phyloP scores from a whole-genome alignment of 2,329 filamentous ascomycete genomes.

The Calonectria leucothoes region DNA sequence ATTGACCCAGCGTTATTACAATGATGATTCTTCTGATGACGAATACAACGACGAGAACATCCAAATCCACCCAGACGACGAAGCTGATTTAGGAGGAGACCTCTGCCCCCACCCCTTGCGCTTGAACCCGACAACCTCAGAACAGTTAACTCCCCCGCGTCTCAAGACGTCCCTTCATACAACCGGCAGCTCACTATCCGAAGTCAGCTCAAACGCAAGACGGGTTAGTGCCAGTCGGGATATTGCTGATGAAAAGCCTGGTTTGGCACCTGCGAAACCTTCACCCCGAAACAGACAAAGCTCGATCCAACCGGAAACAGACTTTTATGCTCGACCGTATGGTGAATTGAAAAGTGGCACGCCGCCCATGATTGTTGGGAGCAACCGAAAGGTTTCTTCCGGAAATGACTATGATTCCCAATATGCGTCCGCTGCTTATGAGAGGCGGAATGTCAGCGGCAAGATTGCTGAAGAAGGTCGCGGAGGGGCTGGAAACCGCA shows the following conservation, averaged over 20 bases:
- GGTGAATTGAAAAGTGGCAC: conserved; percentile 66
- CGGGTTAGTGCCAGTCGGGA: conserved; percentile 57
- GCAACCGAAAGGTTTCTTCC: conserved; percentile 65
- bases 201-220: conserved; percentile 59
- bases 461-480: conserved; percentile 79
- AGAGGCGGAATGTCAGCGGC: conserved; percentile 75
- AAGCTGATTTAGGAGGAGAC: conserved; percentile 37
- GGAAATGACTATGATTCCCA: conserved; percentile 65
- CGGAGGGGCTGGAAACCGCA: conserved; percentile 48
- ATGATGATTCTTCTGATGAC: conserved; percentile 54
- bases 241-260: conserved; percentile 54
- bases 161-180: conserved; percentile 37
- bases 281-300: conserved; percentile 47
- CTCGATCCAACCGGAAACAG: conserved; percentile 61
- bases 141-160: conserved; percentile 29
- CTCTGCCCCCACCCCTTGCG: conserved; percentile 65
- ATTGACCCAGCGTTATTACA: conserved; percentile 58
- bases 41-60: conserved; percentile 54
- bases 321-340: conserved; percentile 68
- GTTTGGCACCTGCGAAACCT: conserved; percentile 22
- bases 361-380: conserved; percentile 64
- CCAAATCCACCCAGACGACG: conserved; percentile 39
- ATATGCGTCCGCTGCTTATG: conserved; percentile 47
- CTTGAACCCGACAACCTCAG: conserved; percentile 56
- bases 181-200: conserved; percentile 51